Evolutionary conservation across 2,329 filamentous ascomycete genomes (phyloP), one percentile per base, ranked within the genome.

Genomic region (Microcyclospora pomicola): DNA sequence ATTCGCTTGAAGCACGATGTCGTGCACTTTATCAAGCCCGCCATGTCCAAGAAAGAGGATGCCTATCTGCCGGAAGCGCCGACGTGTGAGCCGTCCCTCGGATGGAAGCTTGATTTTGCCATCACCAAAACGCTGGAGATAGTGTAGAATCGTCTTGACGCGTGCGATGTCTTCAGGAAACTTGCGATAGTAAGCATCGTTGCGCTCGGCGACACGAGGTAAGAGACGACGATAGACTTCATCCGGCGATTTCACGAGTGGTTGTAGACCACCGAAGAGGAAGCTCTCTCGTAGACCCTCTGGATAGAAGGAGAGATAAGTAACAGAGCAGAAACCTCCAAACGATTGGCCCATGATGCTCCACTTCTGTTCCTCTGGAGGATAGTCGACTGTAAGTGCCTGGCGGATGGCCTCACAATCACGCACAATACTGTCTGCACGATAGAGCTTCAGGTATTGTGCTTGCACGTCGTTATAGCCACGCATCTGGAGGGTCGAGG

Each of bases 271-370:
- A 29, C 88, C 88, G 9, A 82, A 83, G 27, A 87, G 68, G 55
- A 93, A 96, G 15, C 76, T 62, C 62, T 96, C 88, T 24, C 77
- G 75, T 15, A 96, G 61, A 1, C 82, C 81, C 40, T 85, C 72
- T 0, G 84, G 83, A 49, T 68, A 78, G 56, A 82, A 77, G 2
- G 82, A 91, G 12, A 96, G 71, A 58, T 95, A 96, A 6, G 81
- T 88, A 27, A 85, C 67, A 34, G 70, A 72, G 53, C 86, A 83
- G 59, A 94, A 95, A 1, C 88, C 88, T 30, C 88, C 88, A 59
- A 93, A 96, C 12, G 80, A 87, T 62, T 95, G 88, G 7, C 88
- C 88, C 44, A 93, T 80, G 24, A 91, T 72, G 41, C 77, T 81
- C 88, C 87, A 95, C 55, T 79, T 77, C 56, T 77, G 73, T 55